Evolutionary conservation across 2,329 filamentous ascomycete genomes (phyloP).

Genomic region (Rhynchosporium secalis): DNA sequence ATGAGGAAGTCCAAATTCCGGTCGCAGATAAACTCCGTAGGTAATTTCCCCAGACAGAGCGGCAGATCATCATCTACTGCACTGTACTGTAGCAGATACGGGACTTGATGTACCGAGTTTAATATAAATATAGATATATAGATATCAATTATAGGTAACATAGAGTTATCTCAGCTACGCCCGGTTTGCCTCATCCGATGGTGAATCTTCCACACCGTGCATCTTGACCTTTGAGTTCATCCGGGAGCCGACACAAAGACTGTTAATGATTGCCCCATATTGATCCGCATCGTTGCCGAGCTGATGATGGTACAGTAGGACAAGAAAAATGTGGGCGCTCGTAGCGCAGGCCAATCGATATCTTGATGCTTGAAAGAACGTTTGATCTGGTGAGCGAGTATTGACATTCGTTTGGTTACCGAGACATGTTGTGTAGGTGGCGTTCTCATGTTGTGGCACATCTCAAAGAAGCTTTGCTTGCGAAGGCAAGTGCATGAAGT

Average conservation of each 20-base stretch:
- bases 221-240: neutral
- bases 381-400: constrained; percentile 2
- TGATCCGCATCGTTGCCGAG: constrained; percentile 1
- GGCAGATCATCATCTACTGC: constrained; percentile 5
- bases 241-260: constrained; percentile 1
- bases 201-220: constrained; percentile 2
- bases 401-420: constrained; percentile 13
- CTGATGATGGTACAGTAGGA: constrained; percentile 8
- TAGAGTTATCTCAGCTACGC: neutral
- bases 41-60: neutral
- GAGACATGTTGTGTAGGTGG: neutral
- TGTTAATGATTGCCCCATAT: neutral
- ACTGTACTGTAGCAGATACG: neutral
- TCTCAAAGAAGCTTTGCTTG: neutral
- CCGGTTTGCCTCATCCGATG: neutral
- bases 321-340: constrained; percentile 1
- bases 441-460: neutral
- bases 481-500: neutral
- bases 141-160: neutral
- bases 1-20: neutral
- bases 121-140: constrained; percentile 1
- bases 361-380: neutral
- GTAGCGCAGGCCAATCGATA: constrained; percentile 2
- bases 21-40: constrained; percentile 4
- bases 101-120: neutral